phyloP scores from a whole-genome alignment of 257 asterid genomes.

The Solanum medicagineum region DNA sequence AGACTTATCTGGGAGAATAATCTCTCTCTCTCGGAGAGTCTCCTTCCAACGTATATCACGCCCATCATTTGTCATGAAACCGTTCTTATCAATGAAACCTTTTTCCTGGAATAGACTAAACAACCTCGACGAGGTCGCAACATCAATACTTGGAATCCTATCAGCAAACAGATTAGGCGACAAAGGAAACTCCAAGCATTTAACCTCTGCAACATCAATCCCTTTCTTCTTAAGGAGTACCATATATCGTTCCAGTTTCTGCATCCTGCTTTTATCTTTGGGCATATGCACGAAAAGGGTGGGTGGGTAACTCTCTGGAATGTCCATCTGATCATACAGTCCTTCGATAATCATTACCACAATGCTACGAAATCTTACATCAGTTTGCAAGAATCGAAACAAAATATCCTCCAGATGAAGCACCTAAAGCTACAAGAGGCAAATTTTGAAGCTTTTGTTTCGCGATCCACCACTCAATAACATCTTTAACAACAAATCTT shows the following conservation, averaged over 20 bases:
- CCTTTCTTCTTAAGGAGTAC: conserved; percentile 48
- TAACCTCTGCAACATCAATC: conserved; percentile 51
- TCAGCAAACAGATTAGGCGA: conserved; percentile 48
- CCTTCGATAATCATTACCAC: conserved; percentile 95
- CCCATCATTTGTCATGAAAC: conserved; percentile 82
- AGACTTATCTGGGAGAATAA: conserved; percentile 43
- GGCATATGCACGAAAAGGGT: conserved; percentile 97
- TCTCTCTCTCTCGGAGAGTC: conserved; percentile 38
- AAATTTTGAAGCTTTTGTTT: conserved; percentile 39
- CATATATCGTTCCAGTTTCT: conserved; percentile 43
- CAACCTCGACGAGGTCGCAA: conserved; percentile 27
- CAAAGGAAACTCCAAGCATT: conserved; percentile 71
- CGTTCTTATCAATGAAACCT: conserved; percentile 58
- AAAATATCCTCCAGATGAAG: conserved; percentile 92
- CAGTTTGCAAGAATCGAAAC: conserved; percentile 67
- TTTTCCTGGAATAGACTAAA: conserved; percentile 43
- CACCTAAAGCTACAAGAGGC: conserved; percentile 83
- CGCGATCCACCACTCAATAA: conserved; percentile 53
- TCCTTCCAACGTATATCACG: conserved; percentile 65
- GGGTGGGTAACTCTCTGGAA: conserved; percentile 48
- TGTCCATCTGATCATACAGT: conserved; percentile 42
- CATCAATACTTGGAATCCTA: conserved; percentile 53
- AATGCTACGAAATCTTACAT: conserved; percentile 40
- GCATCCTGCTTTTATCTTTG: conserved; percentile 56
- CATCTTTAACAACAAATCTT: conserved; percentile 35